Base-by-base conservation (phyloP, 2,329 filamentous ascomycete genomes). In the Ophiostoma sp. region DNA sequence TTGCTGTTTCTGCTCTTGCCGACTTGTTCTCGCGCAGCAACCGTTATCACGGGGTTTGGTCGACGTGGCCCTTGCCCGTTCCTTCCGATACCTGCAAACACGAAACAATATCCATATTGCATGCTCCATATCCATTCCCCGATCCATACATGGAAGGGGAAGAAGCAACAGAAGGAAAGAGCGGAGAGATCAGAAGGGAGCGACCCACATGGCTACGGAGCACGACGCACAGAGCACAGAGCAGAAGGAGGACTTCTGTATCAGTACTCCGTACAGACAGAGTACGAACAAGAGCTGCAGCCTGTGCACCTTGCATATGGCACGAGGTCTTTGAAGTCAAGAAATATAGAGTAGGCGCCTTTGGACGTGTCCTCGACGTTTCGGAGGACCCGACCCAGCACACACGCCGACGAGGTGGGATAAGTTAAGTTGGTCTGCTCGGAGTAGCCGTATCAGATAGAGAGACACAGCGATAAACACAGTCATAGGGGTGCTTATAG, bases 181-280 rank as follows among this genome's bases (percentile, higher is more conserved):
- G 65, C 57, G 39, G 65, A 48, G 65, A 66, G 33, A 64, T 64
- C 52, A 11, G 8, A 54, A 54, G 52, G 52, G 57, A 10, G 23
- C 57, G 57, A 62, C 57, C 57, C 57, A 62, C 57, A 62, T 62
- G 57, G 27, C 57, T 62, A 62, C 27, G 57, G 27, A 57, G 52
- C 17, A 31, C 52, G 52, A 57, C 48, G 48, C 48, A 54, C 48
- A 48, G 44, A 48, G 57, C 57, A 62, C 57, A 33, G 13, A 13
- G 39, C 39, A 41, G 10, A 41, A 13, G 39, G 36, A 39, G 36
- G 36, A 39, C 27, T 3, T 31, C 27, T 39, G 44, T 6, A 48
- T 20, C 7, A 23, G 20, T n/a, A 57, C 52, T 20, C 7, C 8
- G 20, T n/a, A 57, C 52, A 57, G 52, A 57, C 8, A 57, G 7